phyloP scores from a whole-genome alignment of 345 rosid species.

The Eucalyptus paniculata region DNA sequence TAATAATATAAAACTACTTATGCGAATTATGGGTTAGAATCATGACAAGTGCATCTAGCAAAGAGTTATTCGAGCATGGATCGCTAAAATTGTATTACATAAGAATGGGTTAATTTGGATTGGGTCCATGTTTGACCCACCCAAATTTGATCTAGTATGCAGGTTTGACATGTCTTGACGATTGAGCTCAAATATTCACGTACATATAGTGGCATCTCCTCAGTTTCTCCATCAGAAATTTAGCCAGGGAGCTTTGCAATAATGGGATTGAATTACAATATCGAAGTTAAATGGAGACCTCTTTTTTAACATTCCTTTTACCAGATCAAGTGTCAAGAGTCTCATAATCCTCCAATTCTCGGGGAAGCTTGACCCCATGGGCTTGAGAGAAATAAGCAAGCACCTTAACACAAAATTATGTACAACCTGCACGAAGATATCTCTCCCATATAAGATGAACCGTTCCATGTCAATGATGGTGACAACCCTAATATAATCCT shows the following conservation, averaged over 20 bases:
- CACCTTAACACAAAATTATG: conserved; percentile 29
- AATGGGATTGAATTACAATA: background rate
- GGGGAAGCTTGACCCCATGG: conserved; percentile 69
- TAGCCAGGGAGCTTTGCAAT: background rate
- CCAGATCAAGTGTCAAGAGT: conserved; percentile 68
- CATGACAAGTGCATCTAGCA: too few species aligned
- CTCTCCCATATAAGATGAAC: too few species aligned
- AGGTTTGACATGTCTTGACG: too few species aligned
- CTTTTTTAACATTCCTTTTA: background rate
- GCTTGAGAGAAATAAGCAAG: conserved; percentile 91
- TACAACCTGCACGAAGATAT: background rate
- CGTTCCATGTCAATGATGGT: too few species aligned
- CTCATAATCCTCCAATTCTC: conserved; percentile 50
- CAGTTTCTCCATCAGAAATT: background rate
- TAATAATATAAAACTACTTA: too few species aligned
- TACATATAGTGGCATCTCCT: background rate
- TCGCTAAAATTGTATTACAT: too few species aligned
- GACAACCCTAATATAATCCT: too few species aligned
- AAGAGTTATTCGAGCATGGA: too few species aligned
- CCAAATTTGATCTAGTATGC: too few species aligned
- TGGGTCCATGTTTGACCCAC: too few species aligned
- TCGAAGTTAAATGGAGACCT: background rate
- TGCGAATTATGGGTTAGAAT: too few species aligned
- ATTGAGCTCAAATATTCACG: background rate
- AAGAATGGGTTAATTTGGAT: background rate